A percentile compares a stretch with the other conserved stretches of the same genome.
phyloP scores from a whole-genome alignment of 768 basidiomycete genomes.

The Lyophyllum shimeji region DNA sequence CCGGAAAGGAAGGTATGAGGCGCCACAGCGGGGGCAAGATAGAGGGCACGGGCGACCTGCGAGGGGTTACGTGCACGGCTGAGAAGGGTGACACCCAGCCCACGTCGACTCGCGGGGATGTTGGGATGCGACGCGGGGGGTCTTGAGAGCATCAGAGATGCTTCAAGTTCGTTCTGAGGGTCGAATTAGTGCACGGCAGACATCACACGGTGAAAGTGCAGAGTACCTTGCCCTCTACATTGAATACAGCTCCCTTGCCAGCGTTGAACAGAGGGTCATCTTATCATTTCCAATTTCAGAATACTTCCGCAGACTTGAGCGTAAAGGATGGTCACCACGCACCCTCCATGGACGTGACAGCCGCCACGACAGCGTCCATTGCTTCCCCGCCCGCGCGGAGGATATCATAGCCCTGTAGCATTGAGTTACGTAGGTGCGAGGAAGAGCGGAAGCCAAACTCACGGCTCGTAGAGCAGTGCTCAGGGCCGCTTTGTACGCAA shows the following conservation, averaged over 20 bases:
- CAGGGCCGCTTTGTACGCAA: constrained; percentile 57
- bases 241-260: constrained; percentile 83
- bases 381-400: constrained; percentile 73
- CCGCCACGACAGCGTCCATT: constrained; percentile 78
- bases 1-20: constrained; percentile 77
- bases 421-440: not conserved
- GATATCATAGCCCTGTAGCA: constrained; percentile 53
- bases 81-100: constrained; percentile 63
- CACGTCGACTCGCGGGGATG: constrained; percentile 60
- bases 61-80: constrained; percentile 73
- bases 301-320: too few relatives aligned
- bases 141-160: constrained; percentile 78
- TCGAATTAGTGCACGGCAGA: not conserved
- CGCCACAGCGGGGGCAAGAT: constrained; percentile 59
- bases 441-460: constrained; percentile 5
- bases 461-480: constrained; percentile 51
- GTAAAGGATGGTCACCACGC: constrained; percentile 7
- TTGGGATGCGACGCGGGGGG: constrained; percentile 66
- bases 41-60: constrained; percentile 65
- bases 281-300: constrained; percentile 21
- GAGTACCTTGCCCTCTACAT: constrained; percentile 70
- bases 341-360: constrained; percentile 77
- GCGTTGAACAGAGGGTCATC: constrained; percentile 80
- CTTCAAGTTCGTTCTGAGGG: constrained; percentile 75
- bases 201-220: not conserved